Evolutionary conservation across 2,329 filamentous ascomycete genomes (phyloP), one percentile per base, ranked within the genome.

Genomic region (Exophiala oligosperma): DNA sequence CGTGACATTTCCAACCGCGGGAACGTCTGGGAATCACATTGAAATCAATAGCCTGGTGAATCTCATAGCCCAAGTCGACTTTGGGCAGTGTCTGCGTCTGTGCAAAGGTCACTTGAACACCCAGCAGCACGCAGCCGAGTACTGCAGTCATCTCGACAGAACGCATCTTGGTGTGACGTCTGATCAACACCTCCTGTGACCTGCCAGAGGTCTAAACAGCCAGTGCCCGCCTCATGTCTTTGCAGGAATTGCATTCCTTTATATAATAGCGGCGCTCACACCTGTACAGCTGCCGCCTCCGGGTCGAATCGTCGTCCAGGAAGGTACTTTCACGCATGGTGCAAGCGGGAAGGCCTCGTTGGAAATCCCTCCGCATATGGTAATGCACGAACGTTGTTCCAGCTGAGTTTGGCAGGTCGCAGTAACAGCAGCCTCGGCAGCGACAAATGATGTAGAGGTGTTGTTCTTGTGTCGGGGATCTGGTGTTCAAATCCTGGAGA

Each of bases 11-110:
- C 32, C 7, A 28, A 23, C 17, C 5, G 11, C 3, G 7, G 3
- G 5, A 43, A 43, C 12, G 24, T 8, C 4, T 12, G 3, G 21
- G 3, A 38, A 58, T 49, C 59, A 67, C 67, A 55, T 66, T 64
- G 29, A 63, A 51, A 5, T 59, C 63, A 11, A 67, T 67, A 3
- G 76, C 81, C 64, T 76, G 73, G 51, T 84, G 78, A 21, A 81
- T 68, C 55, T 80, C 75, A 66, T 84, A 84, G 41, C 80, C 81
- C 8, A 84, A 70, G 65, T 84, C 80, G 6, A 84, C 77, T 14
- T 69, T 54, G 4, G 70, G 70, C n/a, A 72, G 49, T 9, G 48
- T 17, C n/a, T 6, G 32, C 32, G 9, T 46, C 49, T 60, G 58
- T 40, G 58, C 50, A 50, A n/a, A 14, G 2, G 41, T 53, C 26